Base-by-base conservation (phyloP, 1,284 basidiomycete genomes). In the Polyporus tsugae region DNA sequence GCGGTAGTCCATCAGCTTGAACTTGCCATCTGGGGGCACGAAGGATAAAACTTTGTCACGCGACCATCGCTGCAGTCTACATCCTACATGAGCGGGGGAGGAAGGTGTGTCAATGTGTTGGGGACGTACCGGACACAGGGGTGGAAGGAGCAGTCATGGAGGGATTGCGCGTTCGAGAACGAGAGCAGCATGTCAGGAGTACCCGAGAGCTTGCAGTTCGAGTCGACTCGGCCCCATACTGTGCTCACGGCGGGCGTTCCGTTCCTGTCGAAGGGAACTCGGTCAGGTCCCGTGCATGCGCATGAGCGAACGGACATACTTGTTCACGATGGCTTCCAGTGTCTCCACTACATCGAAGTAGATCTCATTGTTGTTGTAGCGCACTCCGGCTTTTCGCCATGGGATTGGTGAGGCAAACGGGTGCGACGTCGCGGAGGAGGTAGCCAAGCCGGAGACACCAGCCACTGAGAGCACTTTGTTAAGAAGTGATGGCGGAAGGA, bases 351-450 rank as follows among this genome's bases (percentile, higher is more conserved):
- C 87, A 78, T 99, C 97, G 78, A 99, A 95, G 79, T 95, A 96
- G 41, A 98, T 93, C 80, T 99, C 97, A 78, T 98, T 98, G 80
- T 89, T 93, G 49, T 92, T 89, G 78, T 99, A 94, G 65, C 91
- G 86, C 52, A 97, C 85, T 2, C 94, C 94, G 3, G 92, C 87
- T 75, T 94, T 93, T 62, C 97, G 87, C 97, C 97, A 99, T 5
- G 96, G 95, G 77, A 98, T 97, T 0, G 95, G 94, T 6, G 95
- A 96, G 1, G 95, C 91, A 75, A 98, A 97, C 0, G 95, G 91
- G 17, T 92, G 88, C 0, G 90, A 84, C 64, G 72, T 76, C 2
- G 75, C 67, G 1, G 75, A 73, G 22, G 77, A 71, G 77, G 82
- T 76, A 70, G 81, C 67, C 66, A 86, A 76, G 2, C 85, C 85